A percentile compares a stretch with the other conserved stretches of the same genome.
Conservation (phyloP, 2,329 filamentous ascomycete genomes). For the Ophiostoma pallidulum region DNA sequence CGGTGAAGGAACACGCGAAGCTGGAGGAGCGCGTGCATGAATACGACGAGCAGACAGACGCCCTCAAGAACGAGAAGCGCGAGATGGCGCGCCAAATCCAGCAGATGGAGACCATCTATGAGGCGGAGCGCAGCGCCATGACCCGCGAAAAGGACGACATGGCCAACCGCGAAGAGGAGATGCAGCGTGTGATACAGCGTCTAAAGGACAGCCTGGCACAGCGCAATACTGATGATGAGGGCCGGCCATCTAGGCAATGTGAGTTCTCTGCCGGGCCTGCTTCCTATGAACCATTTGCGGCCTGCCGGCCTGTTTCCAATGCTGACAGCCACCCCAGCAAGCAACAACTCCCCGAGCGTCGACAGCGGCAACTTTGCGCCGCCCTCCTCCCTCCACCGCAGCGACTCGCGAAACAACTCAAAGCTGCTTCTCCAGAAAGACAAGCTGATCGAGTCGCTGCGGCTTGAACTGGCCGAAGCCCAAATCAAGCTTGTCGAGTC, state of each 20-base stretch:
- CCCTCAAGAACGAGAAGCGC: constrained; percentile 73
- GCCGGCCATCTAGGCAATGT: constrained; percentile 50
- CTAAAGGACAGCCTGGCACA: constrained; percentile 83
- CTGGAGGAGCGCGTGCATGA: constrained; percentile 85
- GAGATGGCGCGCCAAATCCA: constrained; percentile 75
- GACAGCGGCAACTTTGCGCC: constrained; percentile 78
- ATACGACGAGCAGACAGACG: constrained; percentile 72
- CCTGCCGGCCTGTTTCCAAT: no score
- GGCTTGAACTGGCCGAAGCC: constrained; percentile 85
- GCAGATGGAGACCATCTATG: constrained; percentile 88
- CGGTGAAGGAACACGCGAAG: constrained; percentile 69
- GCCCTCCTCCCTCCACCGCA: constrained; percentile 72
- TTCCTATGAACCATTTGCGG: no score
- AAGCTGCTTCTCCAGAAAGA: constrained; percentile 92
- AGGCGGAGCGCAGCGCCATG: constrained; percentile 77
- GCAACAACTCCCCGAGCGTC: constrained; percentile 55
- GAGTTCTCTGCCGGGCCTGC: not conserved
- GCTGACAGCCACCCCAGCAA: constrained; percentile 22
- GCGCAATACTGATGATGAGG: constrained; percentile 53
- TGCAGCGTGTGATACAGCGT: constrained; percentile 81
- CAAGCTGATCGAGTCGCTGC: constrained; percentile 84
- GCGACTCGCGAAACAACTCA: constrained; percentile 81
- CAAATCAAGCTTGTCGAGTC: constrained; percentile 94
- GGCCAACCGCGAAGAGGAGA: constrained; percentile 73
- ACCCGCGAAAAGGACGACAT: constrained; percentile 90